Percentiles rank a stretch among this genome's conserved stretches.
Conservation (phyloP, 441 rosid species). For the Jatropha podagrica region DNA sequence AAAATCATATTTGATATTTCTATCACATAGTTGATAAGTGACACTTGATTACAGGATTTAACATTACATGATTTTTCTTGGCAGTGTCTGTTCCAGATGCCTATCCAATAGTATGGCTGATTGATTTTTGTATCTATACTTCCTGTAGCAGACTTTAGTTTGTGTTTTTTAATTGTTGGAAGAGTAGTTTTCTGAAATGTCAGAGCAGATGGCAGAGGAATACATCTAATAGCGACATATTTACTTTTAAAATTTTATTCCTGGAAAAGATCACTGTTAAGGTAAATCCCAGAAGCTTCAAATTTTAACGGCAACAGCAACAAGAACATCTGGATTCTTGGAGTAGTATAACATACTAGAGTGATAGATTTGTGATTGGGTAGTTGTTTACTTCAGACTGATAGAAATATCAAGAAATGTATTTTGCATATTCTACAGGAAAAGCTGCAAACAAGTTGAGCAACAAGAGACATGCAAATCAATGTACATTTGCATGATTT, state of each 20-base stretch:
- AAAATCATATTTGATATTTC: constrained; percentile 6
- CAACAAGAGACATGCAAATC: background rate
- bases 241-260: background rate
- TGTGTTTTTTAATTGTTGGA: background rate
- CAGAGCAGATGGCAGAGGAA: background rate
- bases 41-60: background rate
- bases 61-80: background rate
- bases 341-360: background rate
- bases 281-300: background rate
- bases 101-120: background rate
- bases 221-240: background rate
- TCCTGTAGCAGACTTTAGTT: background rate
- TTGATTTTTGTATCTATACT: background rate
- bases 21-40: background rate
- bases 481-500: background rate
- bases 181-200: background rate
- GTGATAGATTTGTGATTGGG: background rate
- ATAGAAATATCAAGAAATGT: background rate
- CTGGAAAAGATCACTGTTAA: background rate
- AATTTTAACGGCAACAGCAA: background rate
- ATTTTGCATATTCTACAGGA: too few species aligned
- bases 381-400: background rate
- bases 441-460: too few species aligned
- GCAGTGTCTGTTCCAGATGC: background rate
- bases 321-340: background rate